Conservation (phyloP, 1,284 basidiomycete genomes). For the Microbotryum scabiosae region DNA sequence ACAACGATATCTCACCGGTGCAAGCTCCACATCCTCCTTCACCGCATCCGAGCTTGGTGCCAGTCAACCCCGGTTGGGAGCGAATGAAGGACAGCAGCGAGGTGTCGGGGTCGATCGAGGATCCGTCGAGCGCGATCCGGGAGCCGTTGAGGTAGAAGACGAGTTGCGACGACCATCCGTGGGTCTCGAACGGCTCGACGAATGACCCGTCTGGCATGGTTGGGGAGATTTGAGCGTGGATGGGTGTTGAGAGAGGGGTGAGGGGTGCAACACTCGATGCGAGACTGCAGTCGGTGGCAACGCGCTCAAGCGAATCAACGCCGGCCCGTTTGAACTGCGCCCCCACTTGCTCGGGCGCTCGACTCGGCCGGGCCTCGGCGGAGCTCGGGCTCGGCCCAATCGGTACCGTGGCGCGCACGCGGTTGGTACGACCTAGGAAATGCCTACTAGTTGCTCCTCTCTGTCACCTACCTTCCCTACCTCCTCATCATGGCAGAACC, state of each 20-base stretch:
- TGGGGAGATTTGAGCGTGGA: not conserved
- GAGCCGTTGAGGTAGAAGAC: slow-evolving; percentile 33
- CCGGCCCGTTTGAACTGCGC: no score
- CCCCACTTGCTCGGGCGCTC: no score
- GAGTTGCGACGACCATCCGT: slow-evolving; percentile 17
- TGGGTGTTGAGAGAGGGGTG: not conserved
- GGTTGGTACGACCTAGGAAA: no score
- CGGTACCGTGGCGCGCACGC: no score
- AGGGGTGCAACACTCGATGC: not conserved
- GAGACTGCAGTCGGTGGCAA: not conserved
- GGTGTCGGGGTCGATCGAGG: slow-evolving; percentile 31
- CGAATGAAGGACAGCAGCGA: slow-evolving; percentile 41
- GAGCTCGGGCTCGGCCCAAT: no score
- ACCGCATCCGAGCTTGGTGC: slow-evolving; percentile 41
- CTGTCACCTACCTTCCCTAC: no score
- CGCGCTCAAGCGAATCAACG: no score
- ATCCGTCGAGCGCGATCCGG: slow-evolving; percentile 29
- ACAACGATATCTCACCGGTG: slow-evolving; percentile 35
- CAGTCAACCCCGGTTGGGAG: slow-evolving; percentile 36
- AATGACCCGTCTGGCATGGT: not conserved
- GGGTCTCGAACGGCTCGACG: not conserved
- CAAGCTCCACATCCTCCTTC: slow-evolving; percentile 42
- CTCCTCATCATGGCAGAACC: no score
- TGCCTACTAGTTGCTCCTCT: no score
- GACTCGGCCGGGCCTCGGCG: no score